Base-by-base conservation (phyloP, 2,329 filamentous ascomycete species). In the Neonectria coccinea region DNA sequence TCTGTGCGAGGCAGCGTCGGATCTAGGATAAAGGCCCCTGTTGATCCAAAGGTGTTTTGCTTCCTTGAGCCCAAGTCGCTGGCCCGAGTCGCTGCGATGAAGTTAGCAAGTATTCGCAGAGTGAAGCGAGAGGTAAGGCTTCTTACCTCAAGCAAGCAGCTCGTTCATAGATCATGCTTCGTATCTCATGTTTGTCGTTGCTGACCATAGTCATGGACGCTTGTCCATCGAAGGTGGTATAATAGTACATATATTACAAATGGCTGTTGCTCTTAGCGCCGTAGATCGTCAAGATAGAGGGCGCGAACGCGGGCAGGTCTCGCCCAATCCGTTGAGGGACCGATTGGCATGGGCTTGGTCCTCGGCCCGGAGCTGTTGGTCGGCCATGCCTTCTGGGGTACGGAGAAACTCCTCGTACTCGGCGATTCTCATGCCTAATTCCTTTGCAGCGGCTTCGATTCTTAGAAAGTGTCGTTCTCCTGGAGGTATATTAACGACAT, bases 361-460 rank as follows among this genome's bases (percentile, higher is more conserved):
- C 33, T 71, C 59, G 31, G 70, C 66, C n/a, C 67, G 64, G 5
- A n/a, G 36, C 44, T 74, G 70, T 45, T 78, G 73, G 51, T 74
- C 71, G 16, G 59, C 68, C 22, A 73, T 62, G 12, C 74, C 72
- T 47, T 76, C 75, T 7, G 72, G 65, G 2, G 71, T 73, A 9
- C 66, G 63, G 14, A 76, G 60, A 27, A 78, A 80, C 51, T 86
- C 84, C 64, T 86, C 83, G 67, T 84, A 86, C 66, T 86, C 81
- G 20, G 81, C 78, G 48, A 88, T 82, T 29, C 83, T 81, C 70
- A 86, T 79, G 7, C 84, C 85, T 33, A 89, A 79, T 75, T 88
- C 84, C 73, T 84, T 82, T 12, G 86, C 85, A 3, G 84, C 81
- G 47, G 83, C 79, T 68, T 88, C 85, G 57, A 89, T 82, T 68